These are phyloP conservation scores for Agrostemma githago DNA, from an alignment of 148 eudicot species.

Conservation along the genomic window DNA sequence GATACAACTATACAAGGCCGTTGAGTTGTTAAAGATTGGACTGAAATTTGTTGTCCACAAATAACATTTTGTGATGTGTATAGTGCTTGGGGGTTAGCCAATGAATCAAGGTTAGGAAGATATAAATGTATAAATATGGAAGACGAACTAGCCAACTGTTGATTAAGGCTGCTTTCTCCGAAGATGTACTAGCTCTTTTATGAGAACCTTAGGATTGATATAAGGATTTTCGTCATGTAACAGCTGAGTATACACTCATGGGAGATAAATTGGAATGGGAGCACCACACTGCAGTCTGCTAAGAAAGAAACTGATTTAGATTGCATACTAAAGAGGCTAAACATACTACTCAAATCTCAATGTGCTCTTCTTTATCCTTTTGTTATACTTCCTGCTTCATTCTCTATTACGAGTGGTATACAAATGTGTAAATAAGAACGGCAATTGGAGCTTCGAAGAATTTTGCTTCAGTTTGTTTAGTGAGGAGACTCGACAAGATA, in stretches of 20 bases:
- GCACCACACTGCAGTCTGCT: no score
- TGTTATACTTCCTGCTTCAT: neutral
- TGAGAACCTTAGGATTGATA: neutral
- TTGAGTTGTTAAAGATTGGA: neutral
- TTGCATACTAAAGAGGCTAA: neutral
- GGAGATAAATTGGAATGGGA: no score
- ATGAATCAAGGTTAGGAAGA: neutral
- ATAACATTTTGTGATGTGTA: constrained; percentile 1
- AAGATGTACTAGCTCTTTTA: neutral
- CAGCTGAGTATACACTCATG: no score
- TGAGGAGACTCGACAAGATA: neutral
- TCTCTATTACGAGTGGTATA: neutral
- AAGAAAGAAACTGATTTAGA: neutral
- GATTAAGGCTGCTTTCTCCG: neutral
- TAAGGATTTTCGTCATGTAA: no score
- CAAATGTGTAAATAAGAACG: no score
- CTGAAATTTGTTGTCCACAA: neutral
- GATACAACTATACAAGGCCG: no score
- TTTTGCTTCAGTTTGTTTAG: neutral
- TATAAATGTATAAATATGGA: neutral
- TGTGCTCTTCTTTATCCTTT: neutral
- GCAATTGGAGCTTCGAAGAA: neutral
- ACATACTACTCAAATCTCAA: neutral
- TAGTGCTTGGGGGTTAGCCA: neutral
- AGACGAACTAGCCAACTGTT: no score